These are phyloP conservation scores for Diplocarpon mali DNA, from an alignment of 2,329 filamentous ascomycete species.

Conservation along the genomic window DNA sequence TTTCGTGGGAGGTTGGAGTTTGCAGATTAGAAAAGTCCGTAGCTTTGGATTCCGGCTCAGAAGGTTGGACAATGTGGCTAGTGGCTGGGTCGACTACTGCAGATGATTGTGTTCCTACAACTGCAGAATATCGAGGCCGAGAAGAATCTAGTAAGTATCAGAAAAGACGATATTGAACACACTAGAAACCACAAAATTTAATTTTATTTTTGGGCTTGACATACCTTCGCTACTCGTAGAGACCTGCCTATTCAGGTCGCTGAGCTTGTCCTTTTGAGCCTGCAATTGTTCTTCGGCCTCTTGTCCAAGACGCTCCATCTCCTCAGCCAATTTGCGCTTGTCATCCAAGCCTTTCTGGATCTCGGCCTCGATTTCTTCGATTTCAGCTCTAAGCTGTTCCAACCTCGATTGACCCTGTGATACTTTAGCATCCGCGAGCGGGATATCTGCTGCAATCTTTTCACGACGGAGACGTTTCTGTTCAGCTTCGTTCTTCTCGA, in stretches of 20 bases:
- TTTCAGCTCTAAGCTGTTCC: slow-evolving; percentile 23
- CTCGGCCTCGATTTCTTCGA: slow-evolving; percentile 25
- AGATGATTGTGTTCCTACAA: not conserved
- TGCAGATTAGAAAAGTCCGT: no score
- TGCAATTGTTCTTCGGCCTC: slow-evolving; percentile 28
- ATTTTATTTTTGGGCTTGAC: slow-evolving; percentile 4
- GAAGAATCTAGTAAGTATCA: not conserved
- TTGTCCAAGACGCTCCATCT: slow-evolving; percentile 25
- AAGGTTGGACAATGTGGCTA: not conserved
- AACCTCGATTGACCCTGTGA: slow-evolving; percentile 21
- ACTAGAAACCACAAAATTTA: not conserved
- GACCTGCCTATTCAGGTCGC: slow-evolving; percentile 21
- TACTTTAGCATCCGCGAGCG: slow-evolving; percentile 27
- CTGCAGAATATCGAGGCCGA: not conserved
- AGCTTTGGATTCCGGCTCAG: not conserved
- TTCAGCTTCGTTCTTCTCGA: slow-evolving; percentile 19
- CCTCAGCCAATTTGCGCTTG: slow-evolving; percentile 26
- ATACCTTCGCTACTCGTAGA: slow-evolving; percentile 18
- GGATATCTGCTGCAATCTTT: slow-evolving; percentile 25
- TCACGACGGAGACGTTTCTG: slow-evolving; percentile 24
- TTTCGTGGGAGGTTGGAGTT: no score
- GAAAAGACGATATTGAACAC: no score
- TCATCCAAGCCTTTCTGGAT: slow-evolving; percentile 25
- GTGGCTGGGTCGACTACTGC: not conserved
- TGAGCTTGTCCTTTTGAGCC: slow-evolving; percentile 26